phyloP scores from a whole-genome alignment of 768 basidiomycete genomes.

The Boletus vermiculosoides region DNA sequence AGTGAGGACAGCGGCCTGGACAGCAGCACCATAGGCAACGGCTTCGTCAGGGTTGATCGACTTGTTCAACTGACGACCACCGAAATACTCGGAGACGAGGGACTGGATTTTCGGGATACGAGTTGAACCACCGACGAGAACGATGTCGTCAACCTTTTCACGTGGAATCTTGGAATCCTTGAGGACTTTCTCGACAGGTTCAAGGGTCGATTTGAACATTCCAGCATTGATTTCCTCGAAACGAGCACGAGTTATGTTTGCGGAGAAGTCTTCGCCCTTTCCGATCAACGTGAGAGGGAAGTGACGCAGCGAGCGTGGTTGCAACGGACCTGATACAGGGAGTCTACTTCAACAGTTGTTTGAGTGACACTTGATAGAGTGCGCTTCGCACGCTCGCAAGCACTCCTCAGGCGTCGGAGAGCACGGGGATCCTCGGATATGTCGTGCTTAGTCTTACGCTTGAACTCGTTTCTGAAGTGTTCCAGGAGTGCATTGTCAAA shows the following conservation, averaged over 20 bases:
- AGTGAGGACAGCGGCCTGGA: slow-evolving; percentile 98
- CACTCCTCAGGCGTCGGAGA: slow-evolving; percentile 90
- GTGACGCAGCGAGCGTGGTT: background rate
- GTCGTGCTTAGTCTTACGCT: slow-evolving; percentile 94
- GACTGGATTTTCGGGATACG: slow-evolving; percentile 99
- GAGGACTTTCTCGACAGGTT: slow-evolving; percentile 98
- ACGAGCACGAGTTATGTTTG: slow-evolving; percentile 98
- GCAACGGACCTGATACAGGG: slow-evolving; percentile 78
- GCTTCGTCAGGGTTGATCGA: slow-evolving; percentile 99
- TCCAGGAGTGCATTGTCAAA: slow-evolving; percentile 98
- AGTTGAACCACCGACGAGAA: slow-evolving; percentile 99
- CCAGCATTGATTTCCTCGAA: slow-evolving; percentile 99
- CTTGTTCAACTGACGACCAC: slow-evolving; percentile 98
- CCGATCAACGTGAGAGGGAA: slow-evolving; percentile 9
- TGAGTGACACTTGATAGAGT: slow-evolving; percentile 97
- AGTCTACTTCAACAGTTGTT: slow-evolving; percentile 99
- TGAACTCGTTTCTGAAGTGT: slow-evolving; percentile 99
- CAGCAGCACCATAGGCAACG: slow-evolving; percentile 99
- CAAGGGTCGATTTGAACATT: slow-evolving; percentile 95
- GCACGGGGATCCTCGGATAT: slow-evolving; percentile 97
- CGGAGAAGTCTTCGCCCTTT: slow-evolving; percentile 95
- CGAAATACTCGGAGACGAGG: slow-evolving; percentile 97
- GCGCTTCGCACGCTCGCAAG: slow-evolving; percentile 99
- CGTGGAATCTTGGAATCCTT: slow-evolving; percentile 98
- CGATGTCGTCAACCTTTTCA: slow-evolving; percentile 98